A percentile compares a stretch with the other conserved stretches of the same genome.
Conservation (phyloP, 805 yeast genomes). For the Nakazawaea pomicola region DNA sequence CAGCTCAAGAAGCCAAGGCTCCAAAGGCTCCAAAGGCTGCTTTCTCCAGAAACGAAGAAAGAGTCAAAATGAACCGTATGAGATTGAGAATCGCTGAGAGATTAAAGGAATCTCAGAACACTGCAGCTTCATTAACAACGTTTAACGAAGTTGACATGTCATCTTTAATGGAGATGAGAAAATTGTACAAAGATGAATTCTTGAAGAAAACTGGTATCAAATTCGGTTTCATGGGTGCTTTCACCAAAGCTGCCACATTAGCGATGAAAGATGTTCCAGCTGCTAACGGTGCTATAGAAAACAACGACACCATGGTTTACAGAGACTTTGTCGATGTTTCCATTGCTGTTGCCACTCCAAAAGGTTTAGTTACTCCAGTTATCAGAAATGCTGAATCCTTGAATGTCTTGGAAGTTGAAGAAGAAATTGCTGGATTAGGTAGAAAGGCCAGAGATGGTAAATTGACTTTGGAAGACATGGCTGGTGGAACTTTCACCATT, state of each 20-base stretch:
- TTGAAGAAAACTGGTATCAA: slow-evolving; percentile 90
- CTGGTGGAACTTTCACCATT: slow-evolving; percentile 98
- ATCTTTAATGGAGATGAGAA: slow-evolving; percentile 86
- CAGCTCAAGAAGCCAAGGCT: slow-evolving; percentile 29
- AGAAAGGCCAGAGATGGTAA: slow-evolving; percentile 95
- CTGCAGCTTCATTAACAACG: slow-evolving; percentile 96
- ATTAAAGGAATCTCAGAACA: slow-evolving; percentile 97
- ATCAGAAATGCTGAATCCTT: slow-evolving; percentile 94
- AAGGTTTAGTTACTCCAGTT: slow-evolving; percentile 97
- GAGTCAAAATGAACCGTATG: slow-evolving; percentile 99
- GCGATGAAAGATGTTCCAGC: slow-evolving; percentile 95
- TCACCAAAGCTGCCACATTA: slow-evolving; percentile 86
- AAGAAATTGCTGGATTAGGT: slow-evolving; percentile 78
- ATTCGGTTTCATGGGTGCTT: slow-evolving; percentile 98
- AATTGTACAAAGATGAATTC: slow-evolving; percentile 93
- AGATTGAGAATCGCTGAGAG: slow-evolving; percentile 98
- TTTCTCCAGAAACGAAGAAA: slow-evolving; percentile 81
- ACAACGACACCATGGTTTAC: slow-evolving; percentile 87
- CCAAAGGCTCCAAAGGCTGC: slow-evolving; percentile 32
- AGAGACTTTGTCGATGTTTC: slow-evolving; percentile 96
- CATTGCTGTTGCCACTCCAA: slow-evolving; percentile 97
- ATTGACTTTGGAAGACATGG: slow-evolving; percentile 95
- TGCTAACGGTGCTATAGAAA: slow-evolving; percentile 91
- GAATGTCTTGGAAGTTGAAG: slow-evolving; percentile 82
- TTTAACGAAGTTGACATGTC: slow-evolving; percentile 98